Conservation (phyloP, 345 rosid species). For the Acer saccharum region DNA sequence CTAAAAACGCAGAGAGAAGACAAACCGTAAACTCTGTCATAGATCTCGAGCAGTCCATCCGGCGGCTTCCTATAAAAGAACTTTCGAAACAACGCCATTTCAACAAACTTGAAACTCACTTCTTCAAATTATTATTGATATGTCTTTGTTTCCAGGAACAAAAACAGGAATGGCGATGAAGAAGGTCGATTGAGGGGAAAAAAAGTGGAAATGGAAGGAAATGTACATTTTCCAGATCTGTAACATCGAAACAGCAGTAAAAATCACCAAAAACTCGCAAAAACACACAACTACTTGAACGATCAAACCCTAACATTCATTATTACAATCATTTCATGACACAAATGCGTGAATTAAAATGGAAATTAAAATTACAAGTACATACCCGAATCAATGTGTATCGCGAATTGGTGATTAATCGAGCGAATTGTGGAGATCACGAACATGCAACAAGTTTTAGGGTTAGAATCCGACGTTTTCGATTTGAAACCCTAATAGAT, state of each 20-base stretch:
- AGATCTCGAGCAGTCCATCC: no score
- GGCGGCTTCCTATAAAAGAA: no score
- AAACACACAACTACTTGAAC: slow-evolving; percentile 10
- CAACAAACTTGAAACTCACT: no score
- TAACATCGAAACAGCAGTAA: slow-evolving; percentile 28
- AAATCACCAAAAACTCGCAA: slow-evolving; percentile 27
- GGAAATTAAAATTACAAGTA: slow-evolving; percentile 14
- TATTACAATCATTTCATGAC: slow-evolving; percentile 11
- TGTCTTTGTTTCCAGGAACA: no score
- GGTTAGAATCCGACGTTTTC: slow-evolving; percentile 40
- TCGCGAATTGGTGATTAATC: slow-evolving; percentile 29
- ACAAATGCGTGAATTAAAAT: slow-evolving; percentile 20
- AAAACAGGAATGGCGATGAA: no score
- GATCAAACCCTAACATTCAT: slow-evolving; percentile 27
- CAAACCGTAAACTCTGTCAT: no score
- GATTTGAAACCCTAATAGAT: slow-evolving; percentile 40
- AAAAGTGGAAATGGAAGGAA: no score
- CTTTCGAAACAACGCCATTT: no score
- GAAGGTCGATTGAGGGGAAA: no score
- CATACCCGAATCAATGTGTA: slow-evolving; percentile 42
- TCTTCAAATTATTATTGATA: no score
- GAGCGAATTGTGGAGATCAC: slow-evolving; percentile 34
- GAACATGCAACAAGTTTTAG: slow-evolving; percentile 30
- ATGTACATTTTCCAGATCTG: slow-evolving; percentile 68
- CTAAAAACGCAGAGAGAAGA: no score